Base-by-base conservation (phyloP, 2,329 filamentous ascomycete species). In the Botrytis hyacinthi region DNA sequence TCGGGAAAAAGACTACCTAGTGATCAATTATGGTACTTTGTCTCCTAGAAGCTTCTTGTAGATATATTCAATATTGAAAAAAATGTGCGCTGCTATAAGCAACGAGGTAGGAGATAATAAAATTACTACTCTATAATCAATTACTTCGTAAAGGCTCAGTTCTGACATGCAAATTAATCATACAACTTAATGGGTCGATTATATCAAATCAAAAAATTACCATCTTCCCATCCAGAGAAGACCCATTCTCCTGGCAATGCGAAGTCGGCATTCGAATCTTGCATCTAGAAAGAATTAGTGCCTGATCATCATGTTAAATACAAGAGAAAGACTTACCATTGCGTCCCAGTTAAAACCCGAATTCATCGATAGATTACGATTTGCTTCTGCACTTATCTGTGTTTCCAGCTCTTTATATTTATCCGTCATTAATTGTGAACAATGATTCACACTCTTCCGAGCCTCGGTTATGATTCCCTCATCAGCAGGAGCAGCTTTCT, bases 241-340 rank as follows among this genome's bases (percentile, higher is more conserved):
- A 74, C 65, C 73, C 73, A 74, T 37, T 71, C 60, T 12, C 71
- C 73, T 60, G 73, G 62, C 8, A 71, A 20, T n/a, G 59, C 67
- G 29, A 77, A 77, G 29, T 76, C 63, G 70, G 73, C 72, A 26
- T 42, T 62, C 69, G 73, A 68, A 61, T 77, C 76, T 63, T 75
- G 70, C 71, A 76, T 73, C 57, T 72, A 22, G 10, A 16, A 8
- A 44, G 8, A 18, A 46, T 67, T 20, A 66, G 48, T 40, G 29
- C 12, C 18, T 57, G 48, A 0, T 65, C 67, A 37, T 59, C 40
- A 61, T 68, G 59, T 26, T 37, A 42, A 29, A 68, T 32, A 20
- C 26, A 35, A 40, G 29, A 32, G 59, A 46, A 54, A 32, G 2
- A 29, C 67, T 62, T 63, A 71, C 48, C 32, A 72, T 32, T 37